Evolutionary conservation across 768 basidiomycete species (phyloP), one percentile per base, ranked within the genome.

Genomic region (Lactarius sanguifluus): DNA sequence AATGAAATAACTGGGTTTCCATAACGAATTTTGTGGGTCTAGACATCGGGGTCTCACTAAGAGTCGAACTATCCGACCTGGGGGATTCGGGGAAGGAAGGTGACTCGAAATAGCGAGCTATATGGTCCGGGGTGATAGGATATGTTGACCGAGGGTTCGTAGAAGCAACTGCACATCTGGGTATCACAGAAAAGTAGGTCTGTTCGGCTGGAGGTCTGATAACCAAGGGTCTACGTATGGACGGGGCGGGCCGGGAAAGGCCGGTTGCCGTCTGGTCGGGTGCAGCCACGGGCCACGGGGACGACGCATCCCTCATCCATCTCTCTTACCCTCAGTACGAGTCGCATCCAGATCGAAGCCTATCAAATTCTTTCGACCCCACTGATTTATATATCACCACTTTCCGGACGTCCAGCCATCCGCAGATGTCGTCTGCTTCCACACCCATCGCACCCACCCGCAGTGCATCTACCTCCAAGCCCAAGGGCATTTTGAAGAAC

Each of bases 401-500:
- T 30, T 62, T 55, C n/a, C 20, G 7, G 36, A 30, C 28, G 3
- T 38, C n/a, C 40, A 18, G 12, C 25, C 10, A 32, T 54, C 7
- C 50, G 12, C 69, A 72, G 23, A 65, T 63, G 59, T 62, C 76
- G 32, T 75, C 78, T 10, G 77, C 79, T 62, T 84, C 83, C 23
- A 68, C 74, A 25, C 73, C 85, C 36, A 83, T 81, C 64, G 71
- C 73, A 25, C 73, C 86, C 25, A 85, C 81, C 64, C 86, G 89
- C 64, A 89, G 88, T 20, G 82, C 80, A 36, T 88, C 88, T 6
- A 80, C 68, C 62, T 77, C 76, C 0, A 91, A 90, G 77, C 92
- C 90, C 50, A 94, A 92, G 77, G 92, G 92, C 40, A 94, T 94
- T 72, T 78, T 94, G 73, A 94, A 94, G 89, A 94, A 93, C 76